Evolutionary conservation across 2,329 filamentous ascomycete genomes (phyloP).

Genomic region (Colletotrichum tabaci): DNA sequence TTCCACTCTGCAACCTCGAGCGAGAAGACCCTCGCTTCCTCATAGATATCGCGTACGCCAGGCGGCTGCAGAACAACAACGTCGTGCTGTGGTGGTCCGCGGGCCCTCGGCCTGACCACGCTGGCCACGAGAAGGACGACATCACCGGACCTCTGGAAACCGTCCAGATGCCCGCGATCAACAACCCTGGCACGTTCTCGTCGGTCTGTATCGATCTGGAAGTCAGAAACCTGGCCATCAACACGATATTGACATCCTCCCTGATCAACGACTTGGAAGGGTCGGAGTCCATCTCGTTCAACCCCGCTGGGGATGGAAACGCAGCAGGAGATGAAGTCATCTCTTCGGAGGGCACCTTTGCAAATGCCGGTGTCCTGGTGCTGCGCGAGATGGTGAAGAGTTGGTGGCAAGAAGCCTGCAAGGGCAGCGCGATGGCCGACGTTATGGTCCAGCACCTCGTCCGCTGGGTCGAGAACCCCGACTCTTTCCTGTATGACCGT

Average conservation of each 20-base stretch:
- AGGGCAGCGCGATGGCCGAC: slow-evolving; percentile 93
- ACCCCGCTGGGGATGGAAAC: slow-evolving; percentile 77
- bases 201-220: slow-evolving; percentile 97
- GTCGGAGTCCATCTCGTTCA: slow-evolving; percentile 87
- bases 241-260: slow-evolving; percentile 96
- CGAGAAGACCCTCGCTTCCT: slow-evolving; percentile 94
- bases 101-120: slow-evolving; percentile 90
- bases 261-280: slow-evolving; percentile 97
- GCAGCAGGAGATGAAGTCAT: slow-evolving; percentile 74
- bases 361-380: slow-evolving; percentile 90
- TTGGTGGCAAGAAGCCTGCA: slow-evolving; percentile 97
- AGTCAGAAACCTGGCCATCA: slow-evolving; percentile 94
- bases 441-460: slow-evolving; percentile 98
- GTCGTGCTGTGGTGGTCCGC: slow-evolving; percentile 98
- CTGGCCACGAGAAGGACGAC: slow-evolving; percentile 95
- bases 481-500: slow-evolving; percentile 95
- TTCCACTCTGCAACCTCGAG: slow-evolving; percentile 96
- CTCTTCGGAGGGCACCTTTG: slow-evolving; percentile 75
- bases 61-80: slow-evolving; percentile 89
- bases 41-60: slow-evolving; percentile 95
- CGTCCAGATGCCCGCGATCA: slow-evolving; percentile 92
- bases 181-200: slow-evolving; percentile 93
- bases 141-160: slow-evolving; percentile 85
- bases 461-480: slow-evolving; percentile 94
- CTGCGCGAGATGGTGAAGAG: slow-evolving; percentile 98